These are phyloP conservation scores for Solanum pimpinellifolium DNA, from an alignment of 257 asterid species.

Conservation along the genomic window DNA sequence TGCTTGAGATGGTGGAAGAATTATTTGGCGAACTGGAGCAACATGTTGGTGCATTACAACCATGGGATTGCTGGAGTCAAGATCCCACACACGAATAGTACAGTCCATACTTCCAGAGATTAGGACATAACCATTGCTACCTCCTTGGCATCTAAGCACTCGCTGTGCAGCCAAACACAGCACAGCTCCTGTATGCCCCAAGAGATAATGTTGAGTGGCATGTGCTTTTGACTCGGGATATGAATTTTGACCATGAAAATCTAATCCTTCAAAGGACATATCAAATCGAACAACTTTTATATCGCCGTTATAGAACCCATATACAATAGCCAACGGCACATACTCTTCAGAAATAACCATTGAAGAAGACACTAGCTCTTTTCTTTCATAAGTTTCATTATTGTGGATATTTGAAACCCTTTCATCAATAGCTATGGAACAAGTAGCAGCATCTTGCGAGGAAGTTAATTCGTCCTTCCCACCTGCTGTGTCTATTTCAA, in stretches of 20 bases:
- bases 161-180: constrained; percentile 87
- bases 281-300: constrained; percentile 64
- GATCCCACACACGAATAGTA: constrained; percentile 91
- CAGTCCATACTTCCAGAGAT: constrained; percentile 91
- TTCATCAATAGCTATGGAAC: constrained; percentile 10
- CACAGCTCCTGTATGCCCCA: constrained; percentile 80
- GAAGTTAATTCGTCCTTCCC: constrained; percentile 8
- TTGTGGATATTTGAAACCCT: constrained; percentile 8
- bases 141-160: constrained; percentile 32
- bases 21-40: constrained; percentile 84
- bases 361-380: constrained; percentile 66
- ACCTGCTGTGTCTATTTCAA: constrained; percentile 3
- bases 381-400: constrained; percentile 18
- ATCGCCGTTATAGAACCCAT: constrained; percentile 73
- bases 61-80: constrained; percentile 55
- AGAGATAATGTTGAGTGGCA: constrained; percentile 37
- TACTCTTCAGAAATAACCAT: constrained; percentile 76
- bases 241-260: constrained; percentile 23
- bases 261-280: constrained; percentile 39
- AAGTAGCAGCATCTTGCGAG: neutral
- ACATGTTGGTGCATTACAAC: constrained; percentile 83
- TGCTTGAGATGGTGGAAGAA: constrained; percentile 63
- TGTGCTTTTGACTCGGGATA: constrained; percentile 18
- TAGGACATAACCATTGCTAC: constrained; percentile 53
- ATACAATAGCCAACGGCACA: constrained; percentile 71